Base-by-base conservation (phyloP, 805 yeast genomes). In the Kazachstania taianensis region DNA sequence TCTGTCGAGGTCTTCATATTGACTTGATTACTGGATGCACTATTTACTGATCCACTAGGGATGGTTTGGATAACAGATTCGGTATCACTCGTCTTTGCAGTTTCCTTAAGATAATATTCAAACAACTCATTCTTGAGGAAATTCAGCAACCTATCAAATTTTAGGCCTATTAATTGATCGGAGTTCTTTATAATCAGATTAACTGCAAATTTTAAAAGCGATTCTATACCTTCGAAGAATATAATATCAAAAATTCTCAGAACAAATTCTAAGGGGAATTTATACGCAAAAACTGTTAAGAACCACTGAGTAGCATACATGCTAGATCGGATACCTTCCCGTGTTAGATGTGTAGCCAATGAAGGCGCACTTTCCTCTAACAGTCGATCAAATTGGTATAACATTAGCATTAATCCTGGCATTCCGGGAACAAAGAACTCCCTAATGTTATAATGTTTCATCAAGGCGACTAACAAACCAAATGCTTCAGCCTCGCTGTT, bases 231-330 rank as follows among this genome's bases (percentile, higher is more conserved):
- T 62, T 92, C 96, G 6, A 94, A 79, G 35, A 92, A 75, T 6
- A 92, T 76, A 41, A 84, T 72, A 61, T 92, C 98, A 57, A 73
- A 84, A 28, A 92, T 83, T 42, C 96, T 69, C 44, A 85, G 62
- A 17, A 92, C 96, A 53, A 89, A 79, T 38, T 77, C 82, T 34
- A 87, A 64, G 12, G 98, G 97, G 57, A 92, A 89, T 55, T 85
- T 85, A 65, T 92, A 92, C 5, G 95, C 94, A 61, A 92, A 92
- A 45, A 92, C 70, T 0, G 97, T 92, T 48, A 92, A 68, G 52
- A 92, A 89, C 98, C 98, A 92, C 59, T 92, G 97, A 2, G 94
- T 78, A 0, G 96, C 97, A 65, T 84, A 92, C 97, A 89, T 89
- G 16, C 94, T 80, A 3, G 95, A 81, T 41, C 79, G 72, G 17